phyloP scores from a whole-genome alignment of 2,329 filamentous ascomycete species.

The Penicillium sp. region DNA sequence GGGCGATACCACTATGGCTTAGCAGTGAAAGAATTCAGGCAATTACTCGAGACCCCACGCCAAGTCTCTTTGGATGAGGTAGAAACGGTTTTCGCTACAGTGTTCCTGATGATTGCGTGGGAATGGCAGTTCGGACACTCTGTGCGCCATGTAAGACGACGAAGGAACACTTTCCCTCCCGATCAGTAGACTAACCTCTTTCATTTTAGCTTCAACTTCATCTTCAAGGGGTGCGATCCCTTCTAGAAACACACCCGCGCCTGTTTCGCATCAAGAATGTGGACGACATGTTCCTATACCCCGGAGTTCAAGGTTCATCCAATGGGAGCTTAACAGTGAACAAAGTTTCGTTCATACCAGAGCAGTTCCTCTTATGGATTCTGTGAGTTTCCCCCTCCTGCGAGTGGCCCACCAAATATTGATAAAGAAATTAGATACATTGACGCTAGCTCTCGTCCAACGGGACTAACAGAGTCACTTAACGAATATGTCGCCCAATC shows the following conservation, averaged over 20 bases:
- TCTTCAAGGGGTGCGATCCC: constrained; percentile 37
- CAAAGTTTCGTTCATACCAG: constrained; percentile 36
- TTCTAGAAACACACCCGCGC: constrained; percentile 36
- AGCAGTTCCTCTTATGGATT: constrained; percentile 39
- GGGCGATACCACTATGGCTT: constrained; percentile 38
- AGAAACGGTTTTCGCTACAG: constrained; percentile 38
- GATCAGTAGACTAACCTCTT: neutral
- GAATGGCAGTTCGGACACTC: constrained; percentile 41
- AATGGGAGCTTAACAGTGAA: constrained; percentile 11
- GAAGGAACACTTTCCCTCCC: neutral
- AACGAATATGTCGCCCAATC: constrained; percentile 36
- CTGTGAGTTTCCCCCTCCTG: constrained; percentile 25
- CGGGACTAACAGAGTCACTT: constrained; percentile 32
- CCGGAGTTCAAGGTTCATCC: constrained; percentile 13
- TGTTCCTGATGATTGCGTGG: constrained; percentile 40
- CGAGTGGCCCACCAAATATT: neutral
- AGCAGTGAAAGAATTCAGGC: constrained; percentile 40
- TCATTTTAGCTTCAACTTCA: constrained; percentile 32
- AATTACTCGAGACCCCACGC: constrained; percentile 33
- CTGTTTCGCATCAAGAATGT: constrained; percentile 33
- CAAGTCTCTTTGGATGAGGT: constrained; percentile 31
- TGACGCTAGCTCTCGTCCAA: constrained; percentile 29
- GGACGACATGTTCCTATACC: constrained; percentile 28
- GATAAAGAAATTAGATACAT: constrained; percentile 26
- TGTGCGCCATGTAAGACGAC: constrained; percentile 23